Evolutionary conservation across 441 rosid genomes (phyloP).

Genomic region (Adansonia grandidieri): DNA sequence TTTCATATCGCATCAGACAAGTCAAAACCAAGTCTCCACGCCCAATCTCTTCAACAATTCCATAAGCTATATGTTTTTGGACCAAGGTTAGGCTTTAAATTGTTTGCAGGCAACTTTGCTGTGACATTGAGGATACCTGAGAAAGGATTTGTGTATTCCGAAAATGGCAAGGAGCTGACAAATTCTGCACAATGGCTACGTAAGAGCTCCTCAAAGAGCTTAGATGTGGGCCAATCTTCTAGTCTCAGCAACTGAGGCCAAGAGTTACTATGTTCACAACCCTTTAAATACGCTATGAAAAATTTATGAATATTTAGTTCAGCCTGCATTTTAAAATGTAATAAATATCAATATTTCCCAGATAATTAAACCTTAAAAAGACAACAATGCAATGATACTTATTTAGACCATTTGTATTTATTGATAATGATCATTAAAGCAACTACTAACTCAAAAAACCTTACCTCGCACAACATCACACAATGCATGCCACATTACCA

Average conservation of each 20-base stretch:
- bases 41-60: slow-evolving; percentile 65
- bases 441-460: slow-evolving; percentile 22
- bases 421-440: neutral
- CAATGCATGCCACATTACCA: slow-evolving; percentile 88
- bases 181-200: slow-evolving; percentile 78
- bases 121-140: slow-evolving; percentile 68
- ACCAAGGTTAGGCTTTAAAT: slow-evolving; percentile 81
- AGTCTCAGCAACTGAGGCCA: slow-evolving; percentile 78
- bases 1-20: slow-evolving; percentile 79
- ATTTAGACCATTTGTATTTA: neutral
- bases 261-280: slow-evolving; percentile 27
- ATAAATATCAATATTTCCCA: neutral
- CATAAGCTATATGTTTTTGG: slow-evolving; percentile 86
- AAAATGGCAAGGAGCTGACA: slow-evolving; percentile 69
- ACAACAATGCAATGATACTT: neutral
- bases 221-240: slow-evolving; percentile 89
- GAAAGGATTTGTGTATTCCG: slow-evolving; percentile 71
- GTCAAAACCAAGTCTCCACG: slow-evolving; percentile 92
- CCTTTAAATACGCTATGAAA: slow-evolving; percentile 53
- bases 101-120: slow-evolving; percentile 49
- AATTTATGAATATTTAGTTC: slow-evolving; percentile 55
- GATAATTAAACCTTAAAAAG: too few species aligned
- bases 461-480: slow-evolving; percentile 65
- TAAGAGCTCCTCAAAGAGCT: slow-evolving; percentile 51
- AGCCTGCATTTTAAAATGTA: slow-evolving; percentile 17